Evolutionary conservation across 208 protist genomes (phyloP).

Genomic region (Trichomonas gallinae): DNA sequence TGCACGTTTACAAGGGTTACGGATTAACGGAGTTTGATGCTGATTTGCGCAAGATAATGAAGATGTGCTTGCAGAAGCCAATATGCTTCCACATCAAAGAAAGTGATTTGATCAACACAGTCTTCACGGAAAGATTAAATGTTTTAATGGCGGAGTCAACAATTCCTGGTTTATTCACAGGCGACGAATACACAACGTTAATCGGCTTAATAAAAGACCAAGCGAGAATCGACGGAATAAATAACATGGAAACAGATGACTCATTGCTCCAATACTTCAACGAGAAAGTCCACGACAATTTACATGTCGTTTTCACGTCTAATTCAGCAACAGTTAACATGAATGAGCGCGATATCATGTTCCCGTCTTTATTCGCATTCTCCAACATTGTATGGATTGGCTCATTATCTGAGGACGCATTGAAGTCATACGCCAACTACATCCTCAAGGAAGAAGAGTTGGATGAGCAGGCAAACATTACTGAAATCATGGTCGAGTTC

Average conservation of each 20-base stretch:
- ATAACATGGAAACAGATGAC: constrained; percentile 31
- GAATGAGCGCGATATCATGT: constrained; percentile 71
- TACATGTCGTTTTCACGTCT: constrained; percentile 98
- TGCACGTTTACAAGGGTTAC: constrained; percentile 81
- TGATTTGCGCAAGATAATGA: constrained; percentile 83
- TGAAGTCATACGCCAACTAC: neutral
- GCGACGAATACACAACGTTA: constrained; percentile 78
- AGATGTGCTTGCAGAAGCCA: constrained; percentile 63
- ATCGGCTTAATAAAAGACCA: constrained; percentile 43
- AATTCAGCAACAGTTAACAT: constrained; percentile 87
- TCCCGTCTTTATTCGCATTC: constrained; percentile 96
- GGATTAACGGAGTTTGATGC: constrained; percentile 83
- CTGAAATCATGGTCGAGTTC: neutral
- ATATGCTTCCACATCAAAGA: constrained; percentile 99
- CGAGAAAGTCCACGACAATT: constrained; percentile 72
- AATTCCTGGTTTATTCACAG: constrained; percentile 94
- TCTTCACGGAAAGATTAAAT: constrained; percentile 98
- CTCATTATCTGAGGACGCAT: neutral
- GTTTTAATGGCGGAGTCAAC: constrained; percentile 87
- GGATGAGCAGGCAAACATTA: neutral
- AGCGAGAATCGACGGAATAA: neutral
- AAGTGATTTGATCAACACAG: constrained; percentile 85
- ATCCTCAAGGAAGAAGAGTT: neutral
- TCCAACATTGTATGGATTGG: constrained; percentile 98
- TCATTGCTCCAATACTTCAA: constrained; percentile 64